phyloP scores from a whole-genome alignment of 2,329 filamentous ascomycete genomes.

The Berkeleyomyces basicola region DNA sequence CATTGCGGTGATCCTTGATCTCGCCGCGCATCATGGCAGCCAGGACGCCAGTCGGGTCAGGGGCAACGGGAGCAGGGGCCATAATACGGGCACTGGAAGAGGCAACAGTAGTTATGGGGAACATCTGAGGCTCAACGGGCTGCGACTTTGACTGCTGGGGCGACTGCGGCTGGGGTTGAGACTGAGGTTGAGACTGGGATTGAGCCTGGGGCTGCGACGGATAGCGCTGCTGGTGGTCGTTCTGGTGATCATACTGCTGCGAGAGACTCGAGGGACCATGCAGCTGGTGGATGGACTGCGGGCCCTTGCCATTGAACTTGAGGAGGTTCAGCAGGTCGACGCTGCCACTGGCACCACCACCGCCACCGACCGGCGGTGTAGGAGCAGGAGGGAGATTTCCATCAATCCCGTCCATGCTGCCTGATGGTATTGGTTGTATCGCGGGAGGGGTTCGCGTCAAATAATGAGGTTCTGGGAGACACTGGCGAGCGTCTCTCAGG shows the following conservation, averaged over 20 bases:
- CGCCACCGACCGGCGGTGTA: slow-evolving; percentile 28
- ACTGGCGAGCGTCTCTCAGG: slow-evolving; percentile 13
- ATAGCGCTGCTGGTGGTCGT: slow-evolving; percentile 16
- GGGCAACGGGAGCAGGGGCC: slow-evolving; percentile 38
- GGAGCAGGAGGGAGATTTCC: slow-evolving; percentile 33
- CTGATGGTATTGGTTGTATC: neutral
- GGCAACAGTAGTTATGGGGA: slow-evolving; percentile 19
- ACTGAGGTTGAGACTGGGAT: slow-evolving; percentile 15
- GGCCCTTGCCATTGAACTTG: slow-evolving; percentile 35
- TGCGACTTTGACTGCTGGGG: slow-evolving; percentile 16
- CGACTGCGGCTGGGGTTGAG: slow-evolving; percentile 13
- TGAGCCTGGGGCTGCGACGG: slow-evolving; percentile 17
- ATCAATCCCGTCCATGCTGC: slow-evolving; percentile 12
- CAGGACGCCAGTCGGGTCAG: slow-evolving; percentile 40
- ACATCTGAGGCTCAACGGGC: slow-evolving; percentile 17
- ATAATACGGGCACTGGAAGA: slow-evolving; percentile 29
- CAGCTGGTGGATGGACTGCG: slow-evolving; percentile 19
- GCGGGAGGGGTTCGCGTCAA: slow-evolving; percentile 7
- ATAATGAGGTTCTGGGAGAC: neutral
- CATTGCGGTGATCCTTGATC: slow-evolving; percentile 19
- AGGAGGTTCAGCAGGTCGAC: slow-evolving; percentile 42
- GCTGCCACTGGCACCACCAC: slow-evolving; percentile 15
- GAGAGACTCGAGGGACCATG: slow-evolving; percentile 13
- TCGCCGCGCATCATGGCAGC: slow-evolving; percentile 46
- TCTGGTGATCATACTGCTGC: slow-evolving; percentile 20